Conservation (phyloP, 208 protist species). For the Phytomonas sp. region DNA sequence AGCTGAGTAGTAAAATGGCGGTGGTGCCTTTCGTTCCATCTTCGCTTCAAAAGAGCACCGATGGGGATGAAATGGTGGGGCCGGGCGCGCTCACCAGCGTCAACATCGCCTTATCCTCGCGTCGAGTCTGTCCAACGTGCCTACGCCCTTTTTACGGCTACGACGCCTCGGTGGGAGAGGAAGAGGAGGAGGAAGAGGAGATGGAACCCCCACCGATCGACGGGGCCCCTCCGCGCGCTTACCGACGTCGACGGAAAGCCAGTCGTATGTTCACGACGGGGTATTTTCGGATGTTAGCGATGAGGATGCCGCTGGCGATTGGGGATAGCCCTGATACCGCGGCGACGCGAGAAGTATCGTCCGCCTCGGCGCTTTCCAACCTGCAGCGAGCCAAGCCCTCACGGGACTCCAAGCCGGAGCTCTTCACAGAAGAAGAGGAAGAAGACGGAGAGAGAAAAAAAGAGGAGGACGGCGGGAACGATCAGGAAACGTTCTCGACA, state of each 20-base stretch:
- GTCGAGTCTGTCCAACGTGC: background rate
- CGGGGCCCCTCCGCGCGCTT: background rate
- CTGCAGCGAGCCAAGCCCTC: too few relatives aligned
- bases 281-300: conserved; percentile 7
- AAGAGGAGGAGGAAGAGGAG: background rate
- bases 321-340: background rate
- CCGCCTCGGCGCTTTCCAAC: too few relatives aligned
- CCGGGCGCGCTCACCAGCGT: background rate
- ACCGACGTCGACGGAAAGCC: background rate
- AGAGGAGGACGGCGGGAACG: conserved; percentile 8
- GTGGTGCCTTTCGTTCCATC: background rate
- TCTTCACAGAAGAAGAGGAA: background rate
- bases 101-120: background rate
- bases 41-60: background rate
- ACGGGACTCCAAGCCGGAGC: background rate
- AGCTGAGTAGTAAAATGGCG: background rate
- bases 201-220: background rate
- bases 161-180: background rate
- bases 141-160: background rate
- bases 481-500: conserved; percentile 8
- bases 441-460: background rate
- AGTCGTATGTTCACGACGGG: background rate
- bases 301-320: conserved; percentile 4
- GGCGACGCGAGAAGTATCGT: background rate
- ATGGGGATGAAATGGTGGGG: background rate